Evolutionary conservation across 2,329 filamentous ascomycete species (phyloP), one percentile per base, ranked within the genome.

Genomic region (Beauveria sp.): DNA sequence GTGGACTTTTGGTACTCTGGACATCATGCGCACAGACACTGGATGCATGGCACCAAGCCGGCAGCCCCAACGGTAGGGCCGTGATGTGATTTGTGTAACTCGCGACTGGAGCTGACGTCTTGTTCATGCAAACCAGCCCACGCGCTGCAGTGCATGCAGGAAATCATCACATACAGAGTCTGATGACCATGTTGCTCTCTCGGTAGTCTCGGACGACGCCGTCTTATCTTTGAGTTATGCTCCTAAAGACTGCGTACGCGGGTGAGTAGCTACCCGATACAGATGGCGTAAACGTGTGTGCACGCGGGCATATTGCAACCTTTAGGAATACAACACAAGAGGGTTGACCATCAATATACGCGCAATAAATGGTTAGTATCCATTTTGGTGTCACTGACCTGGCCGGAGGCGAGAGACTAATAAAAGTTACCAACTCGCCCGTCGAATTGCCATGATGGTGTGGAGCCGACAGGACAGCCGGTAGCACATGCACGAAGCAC

Each of bases 21-120:
- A 34, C 34, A 41, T 30, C 34, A 41, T 41, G 44, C 55, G 55
- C 55, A 58, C 55, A 51, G 55, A 58, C 55, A 43, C 37, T 43
- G 46, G 46, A 41, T 22, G 34, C 12, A 28, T 37, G 46, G 55
- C 47, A 43, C 10, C 20, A 18, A 34, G 16, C 44, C 2, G 22
- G 16, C 20, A 28, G 20, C 34, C 20, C 30, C n/a, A 51, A 43
- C 16, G 4, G 46, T 20, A 30, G 12, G 16, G 34, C 20, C 16
- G 8, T 28, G 22, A 28, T 58, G 55, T 41, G 46, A 44, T 30
- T 50, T 58, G 44, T 51, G 44, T 18, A 41, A 41, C 46, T 20
- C 9, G 43, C 30, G 44, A 20, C 44, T 37, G 20, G 55, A 14
- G 30, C 50, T 37, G 50, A 22, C 30, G 43, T 43, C 18, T n/a